phyloP scores from a whole-genome alignment of 1,139 yeast species.

The Scheffersomyces quercinus region DNA sequence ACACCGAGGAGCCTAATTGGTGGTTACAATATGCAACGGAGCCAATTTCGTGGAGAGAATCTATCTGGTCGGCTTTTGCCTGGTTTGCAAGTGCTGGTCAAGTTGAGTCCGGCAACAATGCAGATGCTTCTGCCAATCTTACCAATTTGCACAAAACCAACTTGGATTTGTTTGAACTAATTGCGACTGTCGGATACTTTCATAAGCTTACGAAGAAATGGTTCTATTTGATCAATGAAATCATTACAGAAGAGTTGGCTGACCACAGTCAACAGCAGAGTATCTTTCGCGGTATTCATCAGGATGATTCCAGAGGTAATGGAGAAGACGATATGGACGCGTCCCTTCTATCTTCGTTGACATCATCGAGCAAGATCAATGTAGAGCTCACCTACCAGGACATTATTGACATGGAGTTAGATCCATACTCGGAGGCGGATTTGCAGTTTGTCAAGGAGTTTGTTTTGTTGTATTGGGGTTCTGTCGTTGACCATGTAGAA shows the following conservation, averaged over 20 bases:
- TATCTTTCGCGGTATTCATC: not conserved
- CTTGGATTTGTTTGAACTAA: constrained; percentile 21
- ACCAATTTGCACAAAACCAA: constrained; percentile 3
- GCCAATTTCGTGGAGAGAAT: constrained; percentile 62
- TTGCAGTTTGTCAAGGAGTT: constrained; percentile 55
- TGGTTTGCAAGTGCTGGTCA: constrained; percentile 91
- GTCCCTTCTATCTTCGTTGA: constrained; percentile 7
- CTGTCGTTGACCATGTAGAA: constrained; percentile 30
- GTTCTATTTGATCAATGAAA: constrained; percentile 40
- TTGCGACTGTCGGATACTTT: constrained; percentile 55
- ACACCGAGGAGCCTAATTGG: constrained; percentile 41
- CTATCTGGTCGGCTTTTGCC: constrained; percentile 68
- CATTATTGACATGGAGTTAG: constrained; percentile 70
- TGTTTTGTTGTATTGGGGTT: constrained; percentile 57
- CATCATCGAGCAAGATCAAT: constrained; percentile 14
- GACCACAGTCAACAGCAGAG: constrained; percentile 6
- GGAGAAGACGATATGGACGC: constrained; percentile 6
- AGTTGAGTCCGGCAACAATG: constrained; percentile 22
- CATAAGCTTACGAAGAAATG: constrained; percentile 52
- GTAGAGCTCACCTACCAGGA: constrained; percentile 56
- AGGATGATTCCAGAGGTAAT: constrained; percentile 2
- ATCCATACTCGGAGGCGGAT: constrained; percentile 65
- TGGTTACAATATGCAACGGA: constrained; percentile 48
- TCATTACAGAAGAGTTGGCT: constrained; percentile 31
- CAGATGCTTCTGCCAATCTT: not conserved